These are phyloP conservation scores for Lactarius akahatsu DNA, from an alignment of 768 basidiomycete genomes.

Conservation along the genomic window DNA sequence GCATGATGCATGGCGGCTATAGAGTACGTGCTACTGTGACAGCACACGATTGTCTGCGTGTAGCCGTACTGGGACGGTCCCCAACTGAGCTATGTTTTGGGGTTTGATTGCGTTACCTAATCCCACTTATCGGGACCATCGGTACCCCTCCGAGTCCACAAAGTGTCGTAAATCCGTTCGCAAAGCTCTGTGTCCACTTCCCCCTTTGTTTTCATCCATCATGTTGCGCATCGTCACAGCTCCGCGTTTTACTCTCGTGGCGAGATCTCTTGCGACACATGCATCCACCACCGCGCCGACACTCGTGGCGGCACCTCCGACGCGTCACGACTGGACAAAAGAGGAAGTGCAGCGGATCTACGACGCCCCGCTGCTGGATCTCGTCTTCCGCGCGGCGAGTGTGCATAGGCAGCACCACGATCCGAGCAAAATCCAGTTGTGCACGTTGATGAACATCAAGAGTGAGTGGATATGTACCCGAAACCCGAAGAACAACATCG, in stretches of 20 bases:
- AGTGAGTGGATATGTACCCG: conserved; percentile 55
- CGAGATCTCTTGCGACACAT: conserved; percentile 64
- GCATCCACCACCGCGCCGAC: conserved; percentile 36
- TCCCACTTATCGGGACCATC: conserved; percentile 1
- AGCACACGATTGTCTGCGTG: background rate
- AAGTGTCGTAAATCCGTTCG: background rate
- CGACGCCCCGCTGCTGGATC: conserved; percentile 80
- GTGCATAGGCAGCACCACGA: conserved; percentile 87
- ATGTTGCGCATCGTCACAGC: conserved; percentile 43
- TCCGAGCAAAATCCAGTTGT: conserved; percentile 88
- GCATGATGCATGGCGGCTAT: background rate
- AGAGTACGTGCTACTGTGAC: background rate
- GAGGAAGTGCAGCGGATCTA: conserved; percentile 84
- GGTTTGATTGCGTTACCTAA: background rate
- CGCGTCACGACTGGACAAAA: conserved; percentile 70
- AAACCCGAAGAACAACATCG: conserved; percentile 26
- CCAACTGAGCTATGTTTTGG: background rate
- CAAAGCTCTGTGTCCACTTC: background rate
- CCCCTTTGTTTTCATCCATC: background rate
- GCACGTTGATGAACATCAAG: conserved; percentile 98
- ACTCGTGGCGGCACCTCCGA: conserved; percentile 32
- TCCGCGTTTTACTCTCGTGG: conserved; percentile 32
- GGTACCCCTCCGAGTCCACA: background rate
- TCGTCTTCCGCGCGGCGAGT: conserved; percentile 81
- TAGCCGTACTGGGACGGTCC: background rate